Base-by-base conservation (phyloP, 2,329 filamentous ascomycete genomes). In the Colletotrichum cordylinicola region DNA sequence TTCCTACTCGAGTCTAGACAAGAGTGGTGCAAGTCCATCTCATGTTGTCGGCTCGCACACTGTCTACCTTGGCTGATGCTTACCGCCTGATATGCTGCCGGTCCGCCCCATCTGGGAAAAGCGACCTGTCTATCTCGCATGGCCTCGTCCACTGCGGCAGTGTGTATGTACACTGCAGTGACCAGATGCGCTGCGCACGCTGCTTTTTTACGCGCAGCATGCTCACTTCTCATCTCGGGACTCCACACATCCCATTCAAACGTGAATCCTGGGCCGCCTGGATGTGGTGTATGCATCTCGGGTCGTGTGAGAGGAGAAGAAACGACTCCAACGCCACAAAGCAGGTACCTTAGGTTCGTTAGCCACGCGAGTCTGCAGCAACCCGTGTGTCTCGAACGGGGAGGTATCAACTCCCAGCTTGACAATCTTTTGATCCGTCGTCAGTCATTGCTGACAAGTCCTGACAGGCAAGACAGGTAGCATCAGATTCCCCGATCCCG, bases 341-440 rank as follows among this genome's bases (percentile, higher is more conserved):
- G 73, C 74, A 76, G 74, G 74, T 73, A 73, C 74, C 35, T 76
- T 5, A 37, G 15, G 27, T 33, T 73, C 31, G 31, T 56, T 73
- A 74, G 64, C 70, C 74, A 74, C 70, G 70, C 74, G 70, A 76
- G 43, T 76, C 64, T 76, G 74, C 58, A 73, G 43, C 67, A 33
- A 35, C 37, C 73, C 27, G 64, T 31, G 13, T 68, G 72, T 75
- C 68, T 72, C 69, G 56, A 72, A 72, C 37, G 39, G 69, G 62
- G 33, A 72, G 55, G 48, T 39, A 48, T 61, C 12, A 24, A 31
- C 48, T 61, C 37, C 31, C 52, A 27, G 55, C 56, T 52, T 29
- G 29, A 43, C 31, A 56, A 39, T 58, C 6, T 33, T 24, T n/a
- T n/a, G 31, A 60, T 18, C 27, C 31, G 67, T 43, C 55, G 67